These are phyloP conservation scores for Xylaria sp. DNA, from an alignment of 2,329 filamentous ascomycete species.

Conservation along the genomic window DNA sequence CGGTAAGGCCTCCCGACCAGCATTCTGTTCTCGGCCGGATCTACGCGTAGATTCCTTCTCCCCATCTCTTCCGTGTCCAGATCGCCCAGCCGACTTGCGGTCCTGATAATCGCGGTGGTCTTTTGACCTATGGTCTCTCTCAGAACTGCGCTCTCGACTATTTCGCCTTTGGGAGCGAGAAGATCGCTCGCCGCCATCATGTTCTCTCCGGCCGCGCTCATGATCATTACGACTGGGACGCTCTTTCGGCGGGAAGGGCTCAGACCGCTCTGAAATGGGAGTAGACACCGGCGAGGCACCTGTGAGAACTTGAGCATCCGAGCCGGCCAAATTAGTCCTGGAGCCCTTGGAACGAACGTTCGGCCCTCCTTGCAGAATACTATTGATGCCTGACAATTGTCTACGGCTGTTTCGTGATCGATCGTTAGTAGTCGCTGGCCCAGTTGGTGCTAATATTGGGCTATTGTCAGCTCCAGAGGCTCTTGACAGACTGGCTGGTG, in stretches of 20 bases:
- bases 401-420: slow-evolving; percentile 57
- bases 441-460: slow-evolving; percentile 49
- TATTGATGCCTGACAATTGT: slow-evolving; percentile 70
- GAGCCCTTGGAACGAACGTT: slow-evolving; percentile 52
- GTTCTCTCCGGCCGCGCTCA: slow-evolving; percentile 53
- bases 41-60: slow-evolving; percentile 48
- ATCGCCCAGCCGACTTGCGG: slow-evolving; percentile 44
- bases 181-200: slow-evolving; percentile 57
- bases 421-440: slow-evolving; percentile 50
- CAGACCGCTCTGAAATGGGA: slow-evolving; percentile 61
- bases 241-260: slow-evolving; percentile 55
- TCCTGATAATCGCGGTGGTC: slow-evolving; percentile 48
- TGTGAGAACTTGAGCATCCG: slow-evolving; percentile 67
- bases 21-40: slow-evolving; percentile 45
- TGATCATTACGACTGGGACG: slow-evolving; percentile 54
- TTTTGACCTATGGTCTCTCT: slow-evolving; percentile 58
- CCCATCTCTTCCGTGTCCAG: slow-evolving; percentile 46
- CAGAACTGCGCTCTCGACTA: slow-evolving; percentile 62
- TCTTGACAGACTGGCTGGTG: slow-evolving; percentile 39
- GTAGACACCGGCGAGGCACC: slow-evolving; percentile 64
- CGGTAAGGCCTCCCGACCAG: slow-evolving; percentile 41
- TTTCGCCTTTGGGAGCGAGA: slow-evolving; percentile 57
- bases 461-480: slow-evolving; percentile 44
- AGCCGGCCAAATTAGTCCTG: slow-evolving; percentile 60
- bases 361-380: slow-evolving; percentile 61